Evolutionary conservation across 2,329 filamentous ascomycete genomes (phyloP).

Genomic region (Knufia fluminis): DNA sequence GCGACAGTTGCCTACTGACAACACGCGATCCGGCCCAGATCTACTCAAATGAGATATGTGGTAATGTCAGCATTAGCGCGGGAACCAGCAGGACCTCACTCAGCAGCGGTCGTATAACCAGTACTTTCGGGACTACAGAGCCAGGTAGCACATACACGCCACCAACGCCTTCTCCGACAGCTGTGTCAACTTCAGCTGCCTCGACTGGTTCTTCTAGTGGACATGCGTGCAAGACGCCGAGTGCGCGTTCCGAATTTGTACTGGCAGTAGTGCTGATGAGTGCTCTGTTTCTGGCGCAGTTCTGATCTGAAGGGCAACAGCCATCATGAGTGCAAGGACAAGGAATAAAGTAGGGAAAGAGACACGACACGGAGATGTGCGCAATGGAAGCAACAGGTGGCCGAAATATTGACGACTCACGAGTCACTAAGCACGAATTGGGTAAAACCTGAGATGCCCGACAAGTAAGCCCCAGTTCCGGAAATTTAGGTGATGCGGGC

Average conservation of each 20-base stretch:
- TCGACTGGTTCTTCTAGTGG: constrained; percentile 4
- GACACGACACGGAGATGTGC: too few relatives aligned
- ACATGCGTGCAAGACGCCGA: constrained; percentile 2
- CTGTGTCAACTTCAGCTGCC: neutral
- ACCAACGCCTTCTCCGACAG: constrained; percentile 1
- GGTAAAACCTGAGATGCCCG: too few relatives aligned
- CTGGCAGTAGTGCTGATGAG: constrained; percentile 1
- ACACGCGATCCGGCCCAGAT: neutral
- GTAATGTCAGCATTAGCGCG: constrained; percentile 1
- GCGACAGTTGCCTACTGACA: neutral
- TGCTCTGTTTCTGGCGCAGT: constrained; percentile 1
- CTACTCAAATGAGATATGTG: neutral
- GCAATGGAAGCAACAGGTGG: too few relatives aligned
- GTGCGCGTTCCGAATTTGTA: neutral
- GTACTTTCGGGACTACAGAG: neutral
- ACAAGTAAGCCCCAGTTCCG: too few relatives aligned
- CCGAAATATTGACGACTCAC: too few relatives aligned
- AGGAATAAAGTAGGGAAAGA: too few relatives aligned
- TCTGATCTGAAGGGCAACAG: neutral
- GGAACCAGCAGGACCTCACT: neutral
- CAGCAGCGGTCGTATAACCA: neutral
- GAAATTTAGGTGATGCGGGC: too few relatives aligned
- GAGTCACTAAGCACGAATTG: too few relatives aligned
- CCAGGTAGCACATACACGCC: constrained; percentile 1
- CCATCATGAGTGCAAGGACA: neutral